These are phyloP conservation scores for Talaromyces proteolyticus DNA, from an alignment of 495 filamentous ascomycete genomes.

Conservation along the genomic window DNA sequence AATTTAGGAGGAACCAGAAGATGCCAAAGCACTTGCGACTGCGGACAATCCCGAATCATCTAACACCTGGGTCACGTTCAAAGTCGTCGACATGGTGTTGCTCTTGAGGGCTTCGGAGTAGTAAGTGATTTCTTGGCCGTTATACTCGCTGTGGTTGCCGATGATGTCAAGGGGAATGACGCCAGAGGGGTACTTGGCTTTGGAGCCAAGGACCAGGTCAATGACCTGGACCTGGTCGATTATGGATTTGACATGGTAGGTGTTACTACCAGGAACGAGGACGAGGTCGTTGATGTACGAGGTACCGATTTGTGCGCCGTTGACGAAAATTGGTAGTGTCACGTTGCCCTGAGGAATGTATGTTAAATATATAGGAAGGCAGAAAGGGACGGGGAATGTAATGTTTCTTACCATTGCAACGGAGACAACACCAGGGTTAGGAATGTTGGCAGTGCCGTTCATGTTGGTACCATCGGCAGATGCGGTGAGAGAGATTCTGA, in stretches of 20 bases:
- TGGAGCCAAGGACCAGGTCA: slow-evolving; percentile 19
- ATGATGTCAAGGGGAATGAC: slow-evolving; percentile 54
- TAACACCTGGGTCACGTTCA: slow-evolving; percentile 39
- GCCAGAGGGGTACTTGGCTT: slow-evolving; percentile 43
- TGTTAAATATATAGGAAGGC: neutral
- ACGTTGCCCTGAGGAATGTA: slow-evolving; percentile 50
- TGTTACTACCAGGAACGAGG: slow-evolving; percentile 57
- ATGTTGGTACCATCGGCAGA: slow-evolving; percentile 52
- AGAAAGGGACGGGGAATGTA: neutral
- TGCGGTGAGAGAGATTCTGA: slow-evolving; percentile 35
- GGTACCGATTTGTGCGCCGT: slow-evolving; percentile 45
- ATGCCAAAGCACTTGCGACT: neutral
- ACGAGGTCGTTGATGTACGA: slow-evolving; percentile 51
- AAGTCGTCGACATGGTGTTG: slow-evolving; percentile 26
- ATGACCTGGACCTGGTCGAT: slow-evolving; percentile 47
- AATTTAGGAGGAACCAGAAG: neutral
- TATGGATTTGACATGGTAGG: slow-evolving; percentile 45
- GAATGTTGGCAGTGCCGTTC: slow-evolving; percentile 56
- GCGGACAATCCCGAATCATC: slow-evolving; percentile 11
- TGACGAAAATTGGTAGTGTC: slow-evolving; percentile 52
- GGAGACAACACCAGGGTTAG: slow-evolving; percentile 63
- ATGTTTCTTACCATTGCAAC: slow-evolving; percentile 48
- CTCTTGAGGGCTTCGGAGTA: slow-evolving; percentile 45
- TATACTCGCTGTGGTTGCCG: slow-evolving; percentile 51
- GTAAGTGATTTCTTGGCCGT: slow-evolving; percentile 56